Evolutionary conservation across 2,329 filamentous ascomycete genomes (phyloP).

Genomic region (Colletotrichum sp.): DNA sequence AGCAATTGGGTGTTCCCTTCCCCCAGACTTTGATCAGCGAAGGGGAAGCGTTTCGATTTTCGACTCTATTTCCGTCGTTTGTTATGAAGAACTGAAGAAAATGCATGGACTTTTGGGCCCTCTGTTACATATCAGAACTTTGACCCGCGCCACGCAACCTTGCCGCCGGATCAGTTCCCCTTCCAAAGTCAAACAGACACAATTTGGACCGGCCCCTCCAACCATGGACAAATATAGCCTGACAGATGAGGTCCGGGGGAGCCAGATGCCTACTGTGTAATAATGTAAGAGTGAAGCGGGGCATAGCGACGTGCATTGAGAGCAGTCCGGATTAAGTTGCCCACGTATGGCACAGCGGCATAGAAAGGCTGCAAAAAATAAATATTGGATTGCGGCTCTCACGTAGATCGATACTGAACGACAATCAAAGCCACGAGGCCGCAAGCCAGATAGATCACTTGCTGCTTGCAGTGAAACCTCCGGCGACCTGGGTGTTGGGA

Average conservation of each 20-base stretch:
- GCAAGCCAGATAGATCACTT: not conserved
- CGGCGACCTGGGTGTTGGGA: not conserved
- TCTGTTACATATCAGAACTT: slow-evolving; percentile 14
- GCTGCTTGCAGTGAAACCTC: not conserved
- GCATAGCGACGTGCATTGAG: not conserved
- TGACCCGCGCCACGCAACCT: slow-evolving; percentile 1
- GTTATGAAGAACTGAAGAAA: not conserved
- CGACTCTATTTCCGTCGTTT: not conserved
- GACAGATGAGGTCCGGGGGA: not conserved
- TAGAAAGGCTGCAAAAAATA: not conserved
- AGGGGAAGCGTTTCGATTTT: not conserved
- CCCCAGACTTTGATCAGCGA: not conserved
- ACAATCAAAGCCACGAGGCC: not conserved
- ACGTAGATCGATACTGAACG: not conserved
- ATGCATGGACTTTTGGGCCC: not conserved
- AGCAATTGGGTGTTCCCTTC: not conserved
- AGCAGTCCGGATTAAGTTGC: not conserved
- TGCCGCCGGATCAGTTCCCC: not conserved
- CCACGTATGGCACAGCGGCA: not conserved
- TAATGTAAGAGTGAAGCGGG: not conserved
- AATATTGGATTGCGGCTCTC: not conserved
- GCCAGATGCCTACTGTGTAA: not conserved
- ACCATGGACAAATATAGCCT: not conserved
- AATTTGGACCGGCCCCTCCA: not conserved
- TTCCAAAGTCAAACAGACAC: slow-evolving; percentile 15